phyloP scores from a whole-genome alignment of 164 flowering plant species.

The Platanus orientalis region DNA sequence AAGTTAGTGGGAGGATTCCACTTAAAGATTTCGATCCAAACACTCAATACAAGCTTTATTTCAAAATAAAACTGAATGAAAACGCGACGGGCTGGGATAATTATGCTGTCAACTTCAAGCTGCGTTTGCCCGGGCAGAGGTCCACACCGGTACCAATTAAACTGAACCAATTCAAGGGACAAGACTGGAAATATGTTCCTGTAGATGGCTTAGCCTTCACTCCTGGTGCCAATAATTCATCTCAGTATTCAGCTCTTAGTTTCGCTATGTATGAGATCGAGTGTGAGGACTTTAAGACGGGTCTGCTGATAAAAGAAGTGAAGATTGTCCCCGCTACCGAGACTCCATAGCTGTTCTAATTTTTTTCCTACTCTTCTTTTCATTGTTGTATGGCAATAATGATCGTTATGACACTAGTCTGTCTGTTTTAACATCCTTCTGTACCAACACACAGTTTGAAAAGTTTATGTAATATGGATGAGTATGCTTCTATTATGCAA shows the following conservation, averaged over 20 bases:
- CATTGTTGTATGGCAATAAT: too few species aligned
- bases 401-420: too few species aligned
- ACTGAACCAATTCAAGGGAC: background rate
- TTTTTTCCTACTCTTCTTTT: too few species aligned
- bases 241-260: background rate
- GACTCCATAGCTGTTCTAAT: background rate
- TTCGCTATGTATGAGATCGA: conserved; percentile 17
- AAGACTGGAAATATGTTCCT: conserved; percentile 1
- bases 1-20: conserved; percentile 10
- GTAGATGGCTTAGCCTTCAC: background rate
- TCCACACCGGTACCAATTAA: background rate
- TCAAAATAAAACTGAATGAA: background rate
- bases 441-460: too few species aligned
- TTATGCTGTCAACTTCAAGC: conserved; percentile 1
- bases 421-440: too few species aligned
- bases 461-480: too few species aligned
- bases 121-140: conserved; percentile 9
- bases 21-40: background rate
- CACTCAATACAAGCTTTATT: conserved; percentile 3
- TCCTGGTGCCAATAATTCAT: background rate
- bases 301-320: conserved; percentile 12
- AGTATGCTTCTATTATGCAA: too few species aligned
- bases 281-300: conserved; percentile 12
- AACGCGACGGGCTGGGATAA: conserved; percentile 8
- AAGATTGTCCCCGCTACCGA: background rate